Evolutionary conservation across 2,329 filamentous ascomycete genomes (phyloP).

Genomic region (Nothomitra cinnamomea): DNA sequence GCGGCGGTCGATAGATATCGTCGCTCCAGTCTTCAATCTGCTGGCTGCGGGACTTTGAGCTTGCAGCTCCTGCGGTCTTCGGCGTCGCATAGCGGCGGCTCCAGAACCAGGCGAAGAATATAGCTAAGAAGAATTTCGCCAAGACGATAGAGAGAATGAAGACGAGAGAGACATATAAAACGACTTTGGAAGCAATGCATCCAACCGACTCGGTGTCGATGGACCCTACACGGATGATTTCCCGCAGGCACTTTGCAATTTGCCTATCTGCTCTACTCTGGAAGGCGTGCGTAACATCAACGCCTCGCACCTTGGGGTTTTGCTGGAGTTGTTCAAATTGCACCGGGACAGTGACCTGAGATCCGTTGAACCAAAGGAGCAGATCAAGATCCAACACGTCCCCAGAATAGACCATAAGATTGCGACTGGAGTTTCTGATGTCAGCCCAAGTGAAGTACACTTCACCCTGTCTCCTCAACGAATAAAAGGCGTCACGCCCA

Average conservation of each 20-base stretch:
- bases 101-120: conserved; percentile 94
- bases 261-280: conserved; percentile 60
- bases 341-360: conserved; percentile 56
- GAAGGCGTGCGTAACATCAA: conserved; percentile 79
- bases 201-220: conserved; percentile 93
- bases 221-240: conserved; percentile 90
- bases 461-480: conserved; percentile 53
- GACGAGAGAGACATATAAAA: conserved; percentile 80
- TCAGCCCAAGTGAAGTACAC: conserved; percentile 97
- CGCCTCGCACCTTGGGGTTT: conserved; percentile 54
- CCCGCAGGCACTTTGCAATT: conserved; percentile 70
- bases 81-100: conserved; percentile 67
- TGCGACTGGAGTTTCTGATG: conserved; percentile 72
- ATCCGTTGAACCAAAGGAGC: conserved; percentile 74
- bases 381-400: conserved; percentile 83
- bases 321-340: conserved; percentile 68
- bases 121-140: conserved; percentile 71
- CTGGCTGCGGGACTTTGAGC: conserved; percentile 68
- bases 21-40: conserved; percentile 98
- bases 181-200: conserved; percentile 93
- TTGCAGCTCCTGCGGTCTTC: conserved; percentile 68
- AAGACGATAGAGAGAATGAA: conserved; percentile 83
- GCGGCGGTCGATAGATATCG: conserved; percentile 86
- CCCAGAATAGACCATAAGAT: conserved; percentile 86
- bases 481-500: conserved; percentile 61